Conservation (phyloP, 2,329 filamentous ascomycete species). For the Paraphoma sp. region DNA sequence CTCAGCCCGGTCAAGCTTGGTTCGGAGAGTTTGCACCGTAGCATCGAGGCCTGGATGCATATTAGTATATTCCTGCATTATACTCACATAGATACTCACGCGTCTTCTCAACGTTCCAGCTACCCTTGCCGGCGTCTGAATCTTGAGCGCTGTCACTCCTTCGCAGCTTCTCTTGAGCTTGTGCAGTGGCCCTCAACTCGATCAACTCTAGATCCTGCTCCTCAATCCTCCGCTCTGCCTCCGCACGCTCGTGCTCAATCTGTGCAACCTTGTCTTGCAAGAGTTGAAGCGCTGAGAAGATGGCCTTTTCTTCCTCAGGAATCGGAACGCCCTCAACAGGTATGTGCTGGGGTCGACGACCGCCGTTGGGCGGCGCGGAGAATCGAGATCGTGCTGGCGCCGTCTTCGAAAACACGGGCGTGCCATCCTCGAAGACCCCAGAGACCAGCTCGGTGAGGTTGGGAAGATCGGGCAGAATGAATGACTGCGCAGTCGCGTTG, state of each 20-base stretch:
- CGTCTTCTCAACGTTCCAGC: constrained; percentile 59
- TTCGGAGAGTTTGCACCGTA: constrained; percentile 65
- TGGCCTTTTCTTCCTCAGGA: constrained; percentile 67
- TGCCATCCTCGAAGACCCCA: constrained; percentile 64
- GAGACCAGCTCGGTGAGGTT: constrained; percentile 68
- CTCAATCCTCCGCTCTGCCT: constrained; percentile 57
- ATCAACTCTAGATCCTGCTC: constrained; percentile 61
- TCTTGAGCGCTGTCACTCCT: constrained; percentile 59
- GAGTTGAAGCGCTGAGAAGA: constrained; percentile 66
- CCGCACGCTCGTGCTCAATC: constrained; percentile 62
- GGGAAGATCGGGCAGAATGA: constrained; percentile 66
- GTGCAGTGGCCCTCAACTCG: constrained; percentile 56
- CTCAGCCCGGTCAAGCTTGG: constrained; percentile 67
- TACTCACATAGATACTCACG: constrained; percentile 52
- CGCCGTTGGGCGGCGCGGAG: constrained; percentile 50
- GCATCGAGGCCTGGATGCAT: constrained; percentile 60
- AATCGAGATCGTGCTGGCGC: constrained; percentile 62
- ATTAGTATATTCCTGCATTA: constrained; percentile 14
- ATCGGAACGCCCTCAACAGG: constrained; percentile 62
- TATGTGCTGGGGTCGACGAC: constrained; percentile 47
- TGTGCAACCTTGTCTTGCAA: constrained; percentile 64
- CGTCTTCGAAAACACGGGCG: constrained; percentile 61
- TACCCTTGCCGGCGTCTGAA: constrained; percentile 50
- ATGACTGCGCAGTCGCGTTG: constrained; percentile 64
- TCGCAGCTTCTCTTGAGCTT: constrained; percentile 49